Percentiles rank a stretch among this genome's conserved stretches.
phyloP scores from a whole-genome alignment of 352 stramenopile species.

The Globisporangium nagaii region DNA sequence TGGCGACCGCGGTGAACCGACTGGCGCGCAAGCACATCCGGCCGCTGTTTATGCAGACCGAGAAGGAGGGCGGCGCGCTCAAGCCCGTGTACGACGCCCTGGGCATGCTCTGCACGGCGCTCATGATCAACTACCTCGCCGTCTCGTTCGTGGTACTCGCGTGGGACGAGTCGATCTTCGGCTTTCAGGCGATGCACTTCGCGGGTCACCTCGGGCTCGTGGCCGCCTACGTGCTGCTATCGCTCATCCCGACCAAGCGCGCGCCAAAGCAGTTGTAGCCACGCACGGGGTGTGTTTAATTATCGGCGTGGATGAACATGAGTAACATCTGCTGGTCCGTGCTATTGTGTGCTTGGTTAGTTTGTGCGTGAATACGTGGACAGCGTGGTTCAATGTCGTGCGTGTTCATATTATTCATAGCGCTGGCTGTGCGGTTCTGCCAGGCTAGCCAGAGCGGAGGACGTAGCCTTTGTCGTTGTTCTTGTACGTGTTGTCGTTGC shows the following conservation, averaged over 20 bases:
- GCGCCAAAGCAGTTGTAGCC: conserved; percentile 36
- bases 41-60: conserved; percentile 37
- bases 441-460: conserved; percentile 43
- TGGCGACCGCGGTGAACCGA: conserved; percentile 68
- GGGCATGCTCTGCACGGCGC: conserved; percentile 42
- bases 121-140: conserved; percentile 71
- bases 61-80: conserved; percentile 11
- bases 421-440: background rate
- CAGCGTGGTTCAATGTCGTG: too few species aligned
- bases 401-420: background rate
- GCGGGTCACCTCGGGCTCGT: conserved; percentile 42
- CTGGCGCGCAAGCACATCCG: conserved; percentile 47
- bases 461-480: conserved; percentile 45
- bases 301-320: too few species aligned
- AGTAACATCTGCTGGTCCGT: too few species aligned
- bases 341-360: too few species aligned
- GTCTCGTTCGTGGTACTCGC: conserved; percentile 70
- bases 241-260: conserved; percentile 50
- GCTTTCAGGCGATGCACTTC: conserved; percentile 56
- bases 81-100: conserved; percentile 63
- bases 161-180: conserved; percentile 41
- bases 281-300: background rate
- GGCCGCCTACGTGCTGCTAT: conserved; percentile 64
- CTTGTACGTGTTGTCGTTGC: conserved; percentile 53
- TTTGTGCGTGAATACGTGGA: too few species aligned